phyloP scores from a whole-genome alignment of 148 eudicot genomes.

The Rhododendron mucronatum region DNA sequence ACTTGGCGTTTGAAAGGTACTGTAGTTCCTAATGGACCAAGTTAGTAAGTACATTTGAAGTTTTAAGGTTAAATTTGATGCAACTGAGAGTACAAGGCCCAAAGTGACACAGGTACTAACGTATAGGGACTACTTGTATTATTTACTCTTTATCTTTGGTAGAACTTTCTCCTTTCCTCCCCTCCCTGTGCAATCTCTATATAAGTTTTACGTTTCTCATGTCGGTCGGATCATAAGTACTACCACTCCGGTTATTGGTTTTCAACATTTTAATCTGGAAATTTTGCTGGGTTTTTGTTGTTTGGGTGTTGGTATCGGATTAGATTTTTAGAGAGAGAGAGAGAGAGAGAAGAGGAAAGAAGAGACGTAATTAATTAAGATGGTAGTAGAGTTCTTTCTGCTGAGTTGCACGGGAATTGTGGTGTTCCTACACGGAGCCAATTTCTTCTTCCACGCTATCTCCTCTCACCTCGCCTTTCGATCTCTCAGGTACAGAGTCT shows the following conservation, averaged over 20 bases:
- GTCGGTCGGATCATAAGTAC: background rate
- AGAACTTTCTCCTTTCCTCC: background rate
- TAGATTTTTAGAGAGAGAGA: background rate
- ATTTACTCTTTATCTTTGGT: background rate
- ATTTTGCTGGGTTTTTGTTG: background rate
- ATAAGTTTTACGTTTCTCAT: background rate
- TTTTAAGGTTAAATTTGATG: background rate
- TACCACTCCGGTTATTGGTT: background rate
- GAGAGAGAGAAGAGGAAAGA: background rate
- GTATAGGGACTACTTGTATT: background rate
- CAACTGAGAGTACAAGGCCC: background rate
- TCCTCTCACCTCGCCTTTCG: constrained; percentile 42
- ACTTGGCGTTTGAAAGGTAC: background rate
- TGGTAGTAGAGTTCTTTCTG: constrained; percentile 46
- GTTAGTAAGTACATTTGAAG: background rate
- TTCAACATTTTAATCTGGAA: background rate
- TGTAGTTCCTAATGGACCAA: background rate
- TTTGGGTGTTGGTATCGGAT: background rate
- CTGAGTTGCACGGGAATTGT: constrained; percentile 68
- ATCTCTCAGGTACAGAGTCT: constrained; percentile 37
- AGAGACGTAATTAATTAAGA: background rate
- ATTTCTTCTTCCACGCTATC: constrained; percentile 50
- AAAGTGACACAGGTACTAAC: background rate
- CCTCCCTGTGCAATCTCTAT: background rate
- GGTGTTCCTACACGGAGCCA: constrained; percentile 51